phyloP scores from a whole-genome alignment of 768 basidiomycete species.

The Suillus lakei region DNA sequence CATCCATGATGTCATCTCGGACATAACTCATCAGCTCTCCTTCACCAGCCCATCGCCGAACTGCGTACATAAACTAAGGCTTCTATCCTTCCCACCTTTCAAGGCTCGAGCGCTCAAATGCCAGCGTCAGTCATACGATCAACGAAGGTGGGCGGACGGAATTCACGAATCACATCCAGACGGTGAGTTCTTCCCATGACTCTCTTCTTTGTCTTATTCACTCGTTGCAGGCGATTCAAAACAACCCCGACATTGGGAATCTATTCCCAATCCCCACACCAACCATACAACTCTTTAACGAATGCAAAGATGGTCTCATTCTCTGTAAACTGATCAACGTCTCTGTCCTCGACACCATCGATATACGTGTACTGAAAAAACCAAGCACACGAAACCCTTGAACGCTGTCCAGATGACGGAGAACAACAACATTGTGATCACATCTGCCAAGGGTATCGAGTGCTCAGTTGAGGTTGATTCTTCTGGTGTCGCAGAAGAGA shows the following conservation, averaged over 20 bases:
- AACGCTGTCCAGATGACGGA: conserved; percentile 99
- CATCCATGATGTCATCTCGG: conserved; percentile 28
- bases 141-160: conserved; percentile 95
- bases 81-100: conserved; percentile 67
- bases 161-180: conserved; percentile 97
- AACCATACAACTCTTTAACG: conserved; percentile 98
- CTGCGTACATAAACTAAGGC: conserved; percentile 56
- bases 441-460: conserved; percentile 96
- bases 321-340: conserved; percentile 99
- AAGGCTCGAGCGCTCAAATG: conserved; percentile 94
- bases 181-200: conserved; percentile 51
- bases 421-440: conserved; percentile 99
- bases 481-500: conserved; percentile 86
- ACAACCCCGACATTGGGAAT: conserved; percentile 81
- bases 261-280: conserved; percentile 92
- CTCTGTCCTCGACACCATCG: conserved; percentile 98
- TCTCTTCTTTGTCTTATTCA: conserved; percentile 1
- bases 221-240: conserved; percentile 76
- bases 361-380: conserved; percentile 96
- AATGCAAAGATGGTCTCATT: conserved; percentile 92
- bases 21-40: conserved; percentile 16
- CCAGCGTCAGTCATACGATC: conserved; percentile 95
- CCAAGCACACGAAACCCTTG: conserved; percentile 78
- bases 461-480: conserved; percentile 98
- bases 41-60: conserved; percentile 75